A percentile compares a stretch with the other conserved stretches of the same genome.
These are phyloP conservation scores for Schizochytrium sp. DNA, from an alignment of 108 stramenopile species.

Conservation along the genomic window DNA sequence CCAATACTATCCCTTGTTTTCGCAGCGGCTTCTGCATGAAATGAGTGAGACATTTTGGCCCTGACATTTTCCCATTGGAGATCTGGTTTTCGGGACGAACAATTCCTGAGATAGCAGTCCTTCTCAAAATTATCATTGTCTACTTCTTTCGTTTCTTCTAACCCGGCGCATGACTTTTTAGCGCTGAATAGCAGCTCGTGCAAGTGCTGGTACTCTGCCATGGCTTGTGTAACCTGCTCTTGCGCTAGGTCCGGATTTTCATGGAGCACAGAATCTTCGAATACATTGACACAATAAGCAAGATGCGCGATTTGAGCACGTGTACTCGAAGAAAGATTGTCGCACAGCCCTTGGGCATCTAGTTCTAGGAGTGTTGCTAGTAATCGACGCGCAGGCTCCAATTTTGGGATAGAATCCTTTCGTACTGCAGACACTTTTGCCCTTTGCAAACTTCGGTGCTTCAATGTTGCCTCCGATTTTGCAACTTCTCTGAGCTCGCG, in stretches of 20 bases:
- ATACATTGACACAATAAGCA: background rate
- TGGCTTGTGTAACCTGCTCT: background rate
- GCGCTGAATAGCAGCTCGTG: slow-evolving; percentile 8
- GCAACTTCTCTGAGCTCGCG: too few relatives aligned
- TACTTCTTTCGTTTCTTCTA: too few relatives aligned
- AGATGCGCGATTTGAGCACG: background rate
- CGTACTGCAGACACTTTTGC: too few relatives aligned
- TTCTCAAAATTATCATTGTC: too few relatives aligned
- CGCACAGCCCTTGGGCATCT: background rate
- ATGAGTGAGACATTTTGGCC: too few relatives aligned
- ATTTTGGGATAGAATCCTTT: too few relatives aligned
- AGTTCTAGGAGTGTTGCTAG: slow-evolving; percentile 6
- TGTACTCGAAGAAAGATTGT: background rate
- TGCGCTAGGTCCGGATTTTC: background rate
- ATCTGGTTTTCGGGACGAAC: too few relatives aligned
- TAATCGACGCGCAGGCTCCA: slow-evolving; percentile 20
- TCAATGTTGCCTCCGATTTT: background rate
- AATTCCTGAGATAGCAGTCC: too few relatives aligned
- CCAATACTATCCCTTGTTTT: too few relatives aligned
- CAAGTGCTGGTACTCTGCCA: background rate
- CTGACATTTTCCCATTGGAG: too few relatives aligned
- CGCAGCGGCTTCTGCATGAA: too few relatives aligned
- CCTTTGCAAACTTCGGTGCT: background rate
- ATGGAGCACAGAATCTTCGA: background rate
- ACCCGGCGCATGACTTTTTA: too few relatives aligned